Conservation (phyloP, 345 rosid species). For the Crucihimalaya himalaica region DNA sequence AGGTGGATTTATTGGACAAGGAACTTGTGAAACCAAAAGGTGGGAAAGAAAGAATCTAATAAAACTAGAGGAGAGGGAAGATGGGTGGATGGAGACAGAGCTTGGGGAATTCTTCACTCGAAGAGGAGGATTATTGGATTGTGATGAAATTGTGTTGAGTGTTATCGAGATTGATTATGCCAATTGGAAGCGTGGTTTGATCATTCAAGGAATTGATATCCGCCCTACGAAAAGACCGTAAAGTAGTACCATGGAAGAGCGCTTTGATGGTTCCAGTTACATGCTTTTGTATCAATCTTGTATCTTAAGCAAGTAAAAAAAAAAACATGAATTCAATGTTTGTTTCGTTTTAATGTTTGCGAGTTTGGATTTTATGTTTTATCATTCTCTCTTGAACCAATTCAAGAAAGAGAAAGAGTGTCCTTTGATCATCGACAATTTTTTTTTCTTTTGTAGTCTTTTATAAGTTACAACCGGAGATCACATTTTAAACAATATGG, state of each 20-base stretch:
- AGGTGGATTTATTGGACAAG: neutral
- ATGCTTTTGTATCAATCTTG: neutral
- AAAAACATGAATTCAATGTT: neutral
- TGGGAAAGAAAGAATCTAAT: neutral
- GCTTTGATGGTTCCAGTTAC: neutral
- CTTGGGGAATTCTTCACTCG: neutral
- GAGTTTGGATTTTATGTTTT: neutral
- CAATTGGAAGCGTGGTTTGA: neutral
- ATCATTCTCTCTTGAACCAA: neutral
- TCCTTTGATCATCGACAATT: neutral
- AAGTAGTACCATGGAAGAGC: neutral
- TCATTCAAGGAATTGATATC: constrained; percentile 1
- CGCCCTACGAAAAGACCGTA: neutral
- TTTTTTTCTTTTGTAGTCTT: no score
- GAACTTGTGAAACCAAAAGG: neutral
- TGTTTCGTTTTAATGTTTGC: neutral
- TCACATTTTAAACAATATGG: neutral
- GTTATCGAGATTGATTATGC: neutral
- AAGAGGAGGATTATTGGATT: constrained; percentile 30
- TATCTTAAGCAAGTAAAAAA: neutral
- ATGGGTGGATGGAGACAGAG: neutral
- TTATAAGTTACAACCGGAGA: neutral
- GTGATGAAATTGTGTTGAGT: neutral
- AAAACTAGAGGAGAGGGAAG: neutral
- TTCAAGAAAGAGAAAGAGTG: neutral